A percentile compares a stretch with the other conserved stretches of the same genome.
These are phyloP conservation scores for Phytophthora capsici DNA, from an alignment of 352 stramenopile genomes.

Conservation along the genomic window DNA sequence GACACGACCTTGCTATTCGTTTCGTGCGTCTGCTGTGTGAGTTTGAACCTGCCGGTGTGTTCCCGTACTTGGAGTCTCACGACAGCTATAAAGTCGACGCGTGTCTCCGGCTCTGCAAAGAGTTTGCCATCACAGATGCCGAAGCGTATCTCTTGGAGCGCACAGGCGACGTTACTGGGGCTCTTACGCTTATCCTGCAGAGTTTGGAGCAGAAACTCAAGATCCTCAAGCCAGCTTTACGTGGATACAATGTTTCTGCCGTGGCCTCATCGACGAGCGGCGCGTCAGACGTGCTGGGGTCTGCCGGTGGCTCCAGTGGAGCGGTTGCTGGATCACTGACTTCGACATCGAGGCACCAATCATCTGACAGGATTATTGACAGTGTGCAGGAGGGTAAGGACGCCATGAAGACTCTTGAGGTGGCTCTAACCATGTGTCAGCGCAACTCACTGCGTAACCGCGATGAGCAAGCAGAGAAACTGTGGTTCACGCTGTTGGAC, in stretches of 20 bases:
- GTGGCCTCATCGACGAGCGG: constrained; percentile 39
- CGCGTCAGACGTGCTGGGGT: constrained; percentile 43
- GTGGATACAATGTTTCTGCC: constrained; percentile 69
- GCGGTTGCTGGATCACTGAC: constrained; percentile 8
- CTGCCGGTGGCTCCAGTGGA: constrained; percentile 15
- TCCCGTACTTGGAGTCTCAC: constrained; percentile 82
- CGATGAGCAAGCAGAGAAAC: constrained; percentile 91
- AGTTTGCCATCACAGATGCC: constrained; percentile 85
- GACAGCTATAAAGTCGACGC: constrained; percentile 90
- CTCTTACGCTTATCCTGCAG: constrained; percentile 92
- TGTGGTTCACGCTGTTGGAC: constrained; percentile 96
- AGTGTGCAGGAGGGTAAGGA: constrained; percentile 77
- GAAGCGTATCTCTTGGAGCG: constrained; percentile 94
- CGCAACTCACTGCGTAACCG: constrained; percentile 89
- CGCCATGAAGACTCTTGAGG: constrained; percentile 90
- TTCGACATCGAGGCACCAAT: constrained; percentile 55
- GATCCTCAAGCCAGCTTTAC: constrained; percentile 86
- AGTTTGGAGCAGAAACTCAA: constrained; percentile 94
- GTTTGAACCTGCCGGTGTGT: constrained; percentile 78
- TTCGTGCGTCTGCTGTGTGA: constrained; percentile 85
- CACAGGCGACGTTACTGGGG: constrained; percentile 93
- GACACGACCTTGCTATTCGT: no score
- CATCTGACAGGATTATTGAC: constrained; percentile 83
- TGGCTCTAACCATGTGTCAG: constrained; percentile 94
- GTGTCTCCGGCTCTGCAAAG: constrained; percentile 85